Evolutionary conservation across 257 asterid genomes (phyloP), one percentile per base, ranked within the genome.

Genomic region (Solanum habrochaites): DNA sequence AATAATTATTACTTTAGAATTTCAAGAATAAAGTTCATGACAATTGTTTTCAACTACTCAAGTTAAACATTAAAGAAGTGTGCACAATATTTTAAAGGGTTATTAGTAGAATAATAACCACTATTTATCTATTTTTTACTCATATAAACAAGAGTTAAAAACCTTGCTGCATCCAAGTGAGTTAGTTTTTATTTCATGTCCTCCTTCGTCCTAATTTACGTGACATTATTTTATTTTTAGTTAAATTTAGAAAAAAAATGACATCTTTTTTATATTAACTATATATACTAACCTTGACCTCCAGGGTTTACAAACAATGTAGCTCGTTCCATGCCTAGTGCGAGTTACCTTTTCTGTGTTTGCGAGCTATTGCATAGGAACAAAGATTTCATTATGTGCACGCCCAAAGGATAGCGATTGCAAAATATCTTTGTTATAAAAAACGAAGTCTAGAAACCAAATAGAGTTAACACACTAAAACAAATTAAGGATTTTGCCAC

Each of bases 371-470:
- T 58, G 0, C 66, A 58, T 3, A 56, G 2, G 2, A 7, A 20
- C 66, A 8, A 0, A 0, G 5, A 0, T 56, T 56, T 56, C 7
- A 3, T 20, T 1, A 0, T 56, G 11, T 56, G 12, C 12, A 8
- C 5, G 8, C 66, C 5, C 25, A 58, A 20, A 58, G 2, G 9
- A 58, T 7, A 58, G 66, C 25, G 0, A 2, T 11, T 1, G 11
- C 5, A 20, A 0, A 58, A 20, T 20, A 18, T 0, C 66, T 0
- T 58, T 0, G 5, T 58, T 21, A 58, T 58, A 58, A 58, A 56
- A 56, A 18, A 7, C 23, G 3, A 2, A 29, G 37, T 77, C 39
- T 2, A 77, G 64, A 77, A 8, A 77, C 37, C 9, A 27, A 27
- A 71, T 32, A 43, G 40, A 78, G 35, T 43, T 43, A 60, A 21